These are phyloP conservation scores for Backusella macrospora DNA, from an alignment of 192 early-diverging fungal genomes.

Conservation along the genomic window DNA sequence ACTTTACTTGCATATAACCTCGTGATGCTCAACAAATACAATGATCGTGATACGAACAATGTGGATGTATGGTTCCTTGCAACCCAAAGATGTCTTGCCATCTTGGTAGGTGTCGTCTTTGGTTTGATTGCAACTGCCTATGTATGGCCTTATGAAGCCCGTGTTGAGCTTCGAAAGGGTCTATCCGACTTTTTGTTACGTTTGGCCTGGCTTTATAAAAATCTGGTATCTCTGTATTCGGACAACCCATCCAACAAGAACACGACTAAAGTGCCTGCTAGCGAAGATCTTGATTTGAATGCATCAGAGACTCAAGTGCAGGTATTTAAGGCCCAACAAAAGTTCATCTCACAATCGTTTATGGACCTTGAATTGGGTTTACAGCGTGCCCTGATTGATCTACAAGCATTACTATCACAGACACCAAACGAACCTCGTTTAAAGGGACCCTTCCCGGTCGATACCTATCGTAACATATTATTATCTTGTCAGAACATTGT, in stretches of 20 bases:
- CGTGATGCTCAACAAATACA: constrained; percentile 77
- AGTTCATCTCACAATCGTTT: constrained; percentile 57
- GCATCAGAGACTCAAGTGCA: constrained; percentile 30
- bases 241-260: constrained; percentile 21
- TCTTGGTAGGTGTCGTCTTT: constrained; percentile 71
- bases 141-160: constrained; percentile 85
- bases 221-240: constrained; percentile 64
- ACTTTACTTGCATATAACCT: constrained; percentile 78
- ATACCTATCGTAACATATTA: constrained; percentile 67
- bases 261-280: background rate
- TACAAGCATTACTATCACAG: constrained; percentile 63
- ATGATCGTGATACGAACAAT: constrained; percentile 63
- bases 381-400: constrained; percentile 65
- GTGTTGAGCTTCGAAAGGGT: constrained; percentile 79
- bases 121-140: constrained; percentile 73
- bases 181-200: constrained; percentile 72
- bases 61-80: constrained; percentile 60
- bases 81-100: constrained; percentile 60
- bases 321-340: constrained; percentile 23
- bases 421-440: constrained; percentile 84
- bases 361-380: constrained; percentile 72
- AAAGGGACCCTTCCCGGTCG: constrained; percentile 75
- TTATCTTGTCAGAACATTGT: constrained; percentile 77
- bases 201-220: constrained; percentile 71
- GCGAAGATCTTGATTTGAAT: background rate